Base-by-base conservation (phyloP, 2,329 filamentous ascomycete species). In the Aspergillus versicolor region DNA sequence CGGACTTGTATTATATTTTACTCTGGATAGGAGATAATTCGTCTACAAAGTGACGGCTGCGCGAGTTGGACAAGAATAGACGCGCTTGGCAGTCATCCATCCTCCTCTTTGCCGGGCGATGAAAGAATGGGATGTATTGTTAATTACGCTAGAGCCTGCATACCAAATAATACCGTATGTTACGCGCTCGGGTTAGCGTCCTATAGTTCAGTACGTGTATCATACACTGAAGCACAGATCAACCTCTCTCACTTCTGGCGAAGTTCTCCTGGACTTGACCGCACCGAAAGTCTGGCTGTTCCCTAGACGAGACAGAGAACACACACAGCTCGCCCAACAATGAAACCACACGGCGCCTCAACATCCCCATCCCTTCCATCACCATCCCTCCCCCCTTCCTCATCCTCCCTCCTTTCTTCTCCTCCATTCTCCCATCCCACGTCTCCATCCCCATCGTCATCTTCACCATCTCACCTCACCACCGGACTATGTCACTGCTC, bases 401-500 rank as follows among this genome's bases (percentile, higher is more conserved):
- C 47, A 48, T 51, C 47, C 52, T 52, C 58, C 51, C 57, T 58
- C 50, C 59, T 55, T 59, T 61, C 54, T 30, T 59, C 48, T 57
- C 63, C 53, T 51, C 54, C 34, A 37, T 37, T 57, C 50, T 52
- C 53, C 61, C 58, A 50, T 54, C 45, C 48, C 51, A 37, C 52
- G 38, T 63, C 56, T 61, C 30, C 57, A 60, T 49, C 41, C 56
- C 61, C 60, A 57, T 49, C 52, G 51, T 56, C 57, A 52, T 54
- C 48, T 47, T 30, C 56, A 44, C 56, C 47, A 52, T 56, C 46
- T 49, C 59, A 45, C 61, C 42, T 55, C 57, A 61, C 49, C 54
- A 56, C 61, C 62, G 60, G 65, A 68, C 65, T 72, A 74, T 70
- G 67, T 69, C 66, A 68, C 63, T 63, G 56, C 58, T 62, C 63